Base-by-base conservation (phyloP, 2,329 filamentous ascomycete genomes). In the Microdochium bolleyi region DNA sequence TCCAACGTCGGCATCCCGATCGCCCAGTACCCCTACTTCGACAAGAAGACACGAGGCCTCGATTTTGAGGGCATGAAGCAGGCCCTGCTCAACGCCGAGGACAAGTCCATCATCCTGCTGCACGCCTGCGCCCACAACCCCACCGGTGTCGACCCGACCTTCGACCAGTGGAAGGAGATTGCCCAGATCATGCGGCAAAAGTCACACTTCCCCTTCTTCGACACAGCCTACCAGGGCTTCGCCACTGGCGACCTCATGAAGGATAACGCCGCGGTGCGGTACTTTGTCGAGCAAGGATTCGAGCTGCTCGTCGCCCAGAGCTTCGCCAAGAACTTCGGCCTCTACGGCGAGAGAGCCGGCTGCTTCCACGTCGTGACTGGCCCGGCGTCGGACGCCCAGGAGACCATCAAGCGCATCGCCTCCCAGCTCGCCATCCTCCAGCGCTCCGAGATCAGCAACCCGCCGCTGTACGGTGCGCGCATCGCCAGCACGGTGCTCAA, bases 41-140 rank as follows among this genome's bases (percentile, higher is more conserved):
- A 85, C 70, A 84, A 89, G 68, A 69, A 88, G 67, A 96, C 92
- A 59, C 92, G 90, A 69, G 92, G 90, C 50, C 85, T 99, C 51
- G 91, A 97, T 73, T 92, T 96, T 65, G 84, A 88, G 55, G 92
- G 91, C 73, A 92, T 97, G 87, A 83, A 89, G 68, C 69, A 74
- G 49, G 73, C 87, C 32, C 76, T 97, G 51, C 70, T 81, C 56
- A 73, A 77, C 32, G 92, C 92, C 8, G 86, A 89, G 2, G 78
- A 88, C 51, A 84, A 84, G 61, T 92, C 89, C 67, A 84, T 99
- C 69, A 85, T 99, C 69, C 80, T 97, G 48, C 82, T 97, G 38
- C 94, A 97, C 73, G 89, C 91, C 57, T 99, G 94, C 70, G 94
- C 94, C 37, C 94, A 99, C 78, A 99, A 99, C 77, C 94, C 94